Conservation (phyloP, 768 basidiomycete genomes). For the Austroboletus eburneus region DNA sequence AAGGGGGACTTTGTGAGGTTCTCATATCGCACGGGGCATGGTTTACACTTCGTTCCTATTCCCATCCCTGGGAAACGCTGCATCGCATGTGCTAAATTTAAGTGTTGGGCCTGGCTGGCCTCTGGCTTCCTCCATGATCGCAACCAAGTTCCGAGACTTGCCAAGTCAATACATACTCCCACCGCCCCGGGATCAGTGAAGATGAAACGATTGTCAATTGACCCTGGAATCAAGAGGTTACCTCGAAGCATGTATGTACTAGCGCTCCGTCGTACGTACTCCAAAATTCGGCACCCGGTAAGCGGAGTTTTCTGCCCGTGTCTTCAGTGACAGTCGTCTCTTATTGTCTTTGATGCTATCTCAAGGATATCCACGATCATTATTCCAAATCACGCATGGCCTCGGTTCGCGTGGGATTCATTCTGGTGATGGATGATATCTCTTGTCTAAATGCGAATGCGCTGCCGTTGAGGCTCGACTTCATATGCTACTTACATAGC, state of each 20-base stretch:
- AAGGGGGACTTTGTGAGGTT: too few relatives aligned
- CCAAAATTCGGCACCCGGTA: not conserved
- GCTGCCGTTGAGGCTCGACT: not conserved
- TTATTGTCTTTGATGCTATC: not conserved
- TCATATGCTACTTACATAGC: too few relatives aligned
- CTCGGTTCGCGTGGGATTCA: not conserved
- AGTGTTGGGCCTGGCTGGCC: not conserved
- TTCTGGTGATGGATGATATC: not conserved
- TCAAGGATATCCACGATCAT: not conserved
- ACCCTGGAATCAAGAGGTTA: not conserved
- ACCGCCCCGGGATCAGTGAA: not conserved
- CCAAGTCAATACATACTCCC: not conserved
- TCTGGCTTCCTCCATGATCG: slow-evolving; percentile 13
- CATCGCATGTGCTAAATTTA: slow-evolving; percentile 4
- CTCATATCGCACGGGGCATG: too few relatives aligned
- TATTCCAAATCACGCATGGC: not conserved
- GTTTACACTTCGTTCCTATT: too few relatives aligned
- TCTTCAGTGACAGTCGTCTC: not conserved
- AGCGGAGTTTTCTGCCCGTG: not conserved
- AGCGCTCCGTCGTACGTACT: not conserved
- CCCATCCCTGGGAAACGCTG: not conserved
- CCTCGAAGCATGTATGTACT: too few relatives aligned
- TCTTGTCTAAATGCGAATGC: slow-evolving; percentile 12
- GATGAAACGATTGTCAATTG: not conserved
- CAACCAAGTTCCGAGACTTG: not conserved